Base-by-base conservation (phyloP, 208 protist genomes). In the Novymonas esmeraldas region DNA sequence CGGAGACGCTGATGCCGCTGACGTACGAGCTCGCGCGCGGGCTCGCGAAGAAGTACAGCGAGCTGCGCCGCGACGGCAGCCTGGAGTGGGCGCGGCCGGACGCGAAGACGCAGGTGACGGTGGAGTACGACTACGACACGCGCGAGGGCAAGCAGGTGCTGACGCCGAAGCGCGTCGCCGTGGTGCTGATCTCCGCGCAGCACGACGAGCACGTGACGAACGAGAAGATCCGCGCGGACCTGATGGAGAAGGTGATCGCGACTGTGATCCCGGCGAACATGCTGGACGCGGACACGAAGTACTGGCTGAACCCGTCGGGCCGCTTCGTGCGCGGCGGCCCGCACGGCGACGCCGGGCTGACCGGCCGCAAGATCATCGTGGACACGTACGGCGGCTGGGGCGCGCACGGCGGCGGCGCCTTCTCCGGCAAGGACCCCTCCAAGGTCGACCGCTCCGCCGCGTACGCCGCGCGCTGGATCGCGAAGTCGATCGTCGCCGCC, bases 301-400 rank as follows among this genome's bases (percentile, higher is more conserved):
- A 98, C 80, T 97, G 99, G 85, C 75, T 99, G 48, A 99, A 99
- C 84, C 99, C 98, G n/a, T 99, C 98, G 60, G 98, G 98, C 61
- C 65, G 96, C 22, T 99, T 99, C 81, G 94, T 99, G 59, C 99
- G 99, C 84, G 99, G 99, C 70, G 99, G 99, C 39, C 99, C 99
- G 63, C 90, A 98, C 69, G 98, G 98, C 78, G 99, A 99, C 74
- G 98, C 98, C 68, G 99, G 99, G 76, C 78, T 99, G 7, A 99
- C 99, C 60, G 99, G 99, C 63, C 90, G 99, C 73, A 99, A 99
- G 91, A 99, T 99, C 73, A 99, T 99, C 77, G 98, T 99, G 51
- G 99, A 99, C 73, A 99, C 98, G 5, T 99, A 99, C 81, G 99
- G 99, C 73, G 99, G 99, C 66, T 99, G 98, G 98, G 98, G 99